Evolutionary conservation across 257 asterid genomes (phyloP), one percentile per base, ranked within the genome.

Genomic region (Nicotiana sylvestris): DNA sequence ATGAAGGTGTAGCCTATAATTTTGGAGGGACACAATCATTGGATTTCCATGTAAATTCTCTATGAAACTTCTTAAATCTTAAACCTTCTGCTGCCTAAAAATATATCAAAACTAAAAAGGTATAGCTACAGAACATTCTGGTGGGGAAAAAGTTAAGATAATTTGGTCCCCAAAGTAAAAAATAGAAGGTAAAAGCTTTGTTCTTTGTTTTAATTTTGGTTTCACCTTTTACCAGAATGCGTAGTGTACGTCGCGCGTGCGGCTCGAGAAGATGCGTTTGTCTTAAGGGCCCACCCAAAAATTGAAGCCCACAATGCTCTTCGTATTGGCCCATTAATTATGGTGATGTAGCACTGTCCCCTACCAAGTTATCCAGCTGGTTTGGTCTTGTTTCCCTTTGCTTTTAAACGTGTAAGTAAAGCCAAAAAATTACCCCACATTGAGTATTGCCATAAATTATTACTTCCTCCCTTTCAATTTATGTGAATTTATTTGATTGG

Each of bases 191-290:
- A 72, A 56, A 35, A 55, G 13, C 13, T 12, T 46, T 25, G 37
- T 46, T 35, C 61, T 39, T 5, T 46, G 79, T 72, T 46, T 32
- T 43, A 43, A 43, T 13, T 49, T 72, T 72, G 8, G 27, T 72
- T 46, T 46, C 6, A 72, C n/a, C 62, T 72, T 74, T 74, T 13
- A 58, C 67, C 33, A 30, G 9, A 80, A 4, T 15, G 56, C 55
- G 15, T 53, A 17, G 72, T 61, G 81, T 65, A 43, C 39, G 43
- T 49, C 61, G 85, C 89, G 88, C 88, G 91, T 51, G 84, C 67
- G 83, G 92, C 87, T 89, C 90, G 92, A 88, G 89, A 43, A 83
- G n/a, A 49, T 57, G 69, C 85, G 82, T 79, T 86, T 86, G n/a
- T 11, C 13, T 9, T 60, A 74, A 82, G 91, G 66, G 60, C 88